These are phyloP conservation scores for Cercospora sp. DNA, from an alignment of 2,329 filamentous ascomycete genomes.

Conservation along the genomic window DNA sequence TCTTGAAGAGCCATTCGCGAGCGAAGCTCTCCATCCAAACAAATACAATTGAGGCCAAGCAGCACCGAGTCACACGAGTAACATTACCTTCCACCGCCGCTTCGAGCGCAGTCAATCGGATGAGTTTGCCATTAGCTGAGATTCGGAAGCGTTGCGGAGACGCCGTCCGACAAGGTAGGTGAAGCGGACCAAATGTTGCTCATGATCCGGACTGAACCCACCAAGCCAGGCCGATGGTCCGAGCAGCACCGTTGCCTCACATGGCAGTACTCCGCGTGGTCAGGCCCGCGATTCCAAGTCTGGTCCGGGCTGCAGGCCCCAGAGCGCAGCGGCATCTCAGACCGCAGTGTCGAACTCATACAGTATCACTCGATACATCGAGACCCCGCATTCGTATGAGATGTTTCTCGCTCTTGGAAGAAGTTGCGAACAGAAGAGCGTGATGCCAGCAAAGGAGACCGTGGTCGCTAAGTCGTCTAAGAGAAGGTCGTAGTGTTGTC, in stretches of 20 bases:
- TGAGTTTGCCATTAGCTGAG: slow-evolving; percentile 17
- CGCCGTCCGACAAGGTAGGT: background rate
- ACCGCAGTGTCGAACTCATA: slow-evolving; percentile 5
- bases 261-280: background rate
- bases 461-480: background rate
- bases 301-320: background rate
- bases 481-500: background rate
- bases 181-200: background rate
- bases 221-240: background rate
- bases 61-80: background rate
- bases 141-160: slow-evolving; percentile 7
- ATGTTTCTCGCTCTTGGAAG: background rate
- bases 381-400: slow-evolving; percentile 10
- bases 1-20: background rate
- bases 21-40: background rate
- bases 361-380: slow-evolving; percentile 13
- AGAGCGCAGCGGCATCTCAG: background rate
- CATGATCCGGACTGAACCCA: background rate
- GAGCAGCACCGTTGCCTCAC: background rate
- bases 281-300: background rate
- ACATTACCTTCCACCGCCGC: background rate
- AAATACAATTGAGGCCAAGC: background rate
- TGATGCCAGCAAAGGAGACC: background rate
- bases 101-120: background rate
- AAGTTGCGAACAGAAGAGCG: background rate